Conservation (phyloP, 2,329 filamentous ascomycete genomes). For the Diaporthe australafricana region DNA sequence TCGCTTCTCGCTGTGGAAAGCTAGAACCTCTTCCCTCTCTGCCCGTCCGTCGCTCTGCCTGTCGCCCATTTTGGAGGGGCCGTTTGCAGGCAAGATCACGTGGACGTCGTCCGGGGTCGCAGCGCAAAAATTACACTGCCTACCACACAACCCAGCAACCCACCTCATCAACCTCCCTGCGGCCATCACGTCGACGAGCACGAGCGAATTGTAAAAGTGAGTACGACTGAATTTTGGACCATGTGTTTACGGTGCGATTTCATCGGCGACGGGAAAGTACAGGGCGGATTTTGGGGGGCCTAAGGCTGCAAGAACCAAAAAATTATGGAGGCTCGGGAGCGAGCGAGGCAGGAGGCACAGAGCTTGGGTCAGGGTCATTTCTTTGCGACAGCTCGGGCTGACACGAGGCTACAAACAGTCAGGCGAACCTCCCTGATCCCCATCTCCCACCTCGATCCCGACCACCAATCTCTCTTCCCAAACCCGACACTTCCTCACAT, state of each 20-base stretch:
- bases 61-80: conserved; percentile 13
- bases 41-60: background rate
- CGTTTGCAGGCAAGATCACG: conserved; percentile 32
- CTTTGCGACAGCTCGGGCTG: conserved; percentile 33
- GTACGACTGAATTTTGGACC: conserved; percentile 30
- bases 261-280: conserved; percentile 1
- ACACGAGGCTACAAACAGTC: conserved; percentile 35
- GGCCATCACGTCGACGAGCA: conserved; percentile 35
- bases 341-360: conserved; percentile 24
- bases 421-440: conserved; percentile 35
- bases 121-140: conserved; percentile 30
- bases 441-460: conserved; percentile 31
- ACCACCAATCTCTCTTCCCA: conserved; percentile 31
- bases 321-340: conserved; percentile 20
- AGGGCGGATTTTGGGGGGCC: background rate
- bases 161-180: conserved; percentile 27
- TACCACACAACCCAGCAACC: conserved; percentile 25
- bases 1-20: conserved; percentile 9
- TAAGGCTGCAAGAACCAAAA: conserved; percentile 4
- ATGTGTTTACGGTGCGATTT: conserved; percentile 18
- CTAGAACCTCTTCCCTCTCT: background rate
- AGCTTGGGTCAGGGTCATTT: conserved; percentile 27
- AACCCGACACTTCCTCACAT: conserved; percentile 35
- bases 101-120: conserved; percentile 32
- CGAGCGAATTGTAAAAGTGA: conserved; percentile 35